Evolutionary conservation across 2,329 filamentous ascomycete species (phyloP), one percentile per base, ranked within the genome.

Genomic region (Trichoderma sp.): DNA sequence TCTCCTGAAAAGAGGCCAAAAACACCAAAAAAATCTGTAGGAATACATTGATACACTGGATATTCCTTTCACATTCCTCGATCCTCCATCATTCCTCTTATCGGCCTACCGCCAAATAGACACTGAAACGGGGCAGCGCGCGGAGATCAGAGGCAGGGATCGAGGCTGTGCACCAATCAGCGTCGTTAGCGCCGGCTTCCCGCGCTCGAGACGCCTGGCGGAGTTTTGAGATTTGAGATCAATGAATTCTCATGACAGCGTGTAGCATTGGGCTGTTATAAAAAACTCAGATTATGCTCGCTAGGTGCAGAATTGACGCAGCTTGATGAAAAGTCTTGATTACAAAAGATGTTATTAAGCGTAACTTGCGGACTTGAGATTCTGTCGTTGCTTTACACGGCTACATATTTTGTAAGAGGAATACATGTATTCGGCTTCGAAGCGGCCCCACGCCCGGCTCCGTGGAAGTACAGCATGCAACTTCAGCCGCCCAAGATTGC

Each of bases 161-260:
- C 47, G 33, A 21, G 31, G 11, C 21, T 3, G 0, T 4, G 47
- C 33, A 43, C 63, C 63, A 66, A 66, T 66, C 63, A 66, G 52
- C 52, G 35, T 47, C 37, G 37, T 58, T 66, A 66, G 53, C 63
- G 63, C 63, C 63, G 7, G 63, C 63, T 49, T 66, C 63, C 63
- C 63, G 62, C 62, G 57, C 63, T 66, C 63, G 53, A 56, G 49
- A 56, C 62, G 62, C 62, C 62, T 8, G 31, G 62, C 62, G 62
- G 62, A 65, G 62, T 65, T 65, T 65, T 27, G 19, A 65, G 21
- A 65, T 64, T 64, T 33, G 24, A 29, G 49, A 7, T 35, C 11
- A 13, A 35, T 35, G 33, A 35, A 29, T 29, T 53, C 14, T 29
- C 14, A 27, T 27, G 13, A 21, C 43, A 49, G 10, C 16, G 47